phyloP scores from a whole-genome alignment of 495 filamentous ascomycete genomes.

The Cudoniella acicularis region DNA sequence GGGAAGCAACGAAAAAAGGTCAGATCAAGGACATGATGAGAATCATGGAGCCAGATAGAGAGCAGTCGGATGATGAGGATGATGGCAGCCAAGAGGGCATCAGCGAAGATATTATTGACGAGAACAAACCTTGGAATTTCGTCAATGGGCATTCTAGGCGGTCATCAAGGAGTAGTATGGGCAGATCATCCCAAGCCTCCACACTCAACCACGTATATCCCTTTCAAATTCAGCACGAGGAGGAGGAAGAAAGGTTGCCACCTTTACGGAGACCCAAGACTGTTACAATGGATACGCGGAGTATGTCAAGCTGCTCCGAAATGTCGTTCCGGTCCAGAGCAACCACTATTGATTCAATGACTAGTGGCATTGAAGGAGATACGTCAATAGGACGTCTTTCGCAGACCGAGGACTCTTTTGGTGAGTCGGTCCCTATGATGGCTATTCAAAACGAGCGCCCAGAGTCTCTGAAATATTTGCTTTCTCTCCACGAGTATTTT shows the following conservation, averaged over 20 bases:
- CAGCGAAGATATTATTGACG: conserved; percentile 32
- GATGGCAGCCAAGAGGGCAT: conserved; percentile 44
- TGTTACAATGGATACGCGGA: conserved; percentile 84
- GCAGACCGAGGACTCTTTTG: conserved; percentile 74
- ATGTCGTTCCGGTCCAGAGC: conserved; percentile 73
- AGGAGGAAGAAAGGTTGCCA: conserved; percentile 33
- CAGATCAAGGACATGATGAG: conserved; percentile 68
- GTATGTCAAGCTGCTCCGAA: conserved; percentile 80
- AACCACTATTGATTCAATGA: conserved; percentile 68
- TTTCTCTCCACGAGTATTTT: conserved; percentile 72
- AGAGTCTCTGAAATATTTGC: conserved; percentile 69
- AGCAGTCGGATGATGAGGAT: conserved; percentile 28
- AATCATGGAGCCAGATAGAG: conserved; percentile 65
- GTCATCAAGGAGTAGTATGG: conserved; percentile 41
- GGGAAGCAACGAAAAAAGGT: conserved; percentile 78
- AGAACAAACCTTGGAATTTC: conserved; percentile 32
- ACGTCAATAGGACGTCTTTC: conserved; percentile 77
- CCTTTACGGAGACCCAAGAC: conserved; percentile 60
- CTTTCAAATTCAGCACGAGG: conserved; percentile 58
- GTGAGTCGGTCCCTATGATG: conserved; percentile 95
- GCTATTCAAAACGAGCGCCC: conserved; percentile 74
- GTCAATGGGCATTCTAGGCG: conserved; percentile 41
- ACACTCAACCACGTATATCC: conserved; percentile 86
- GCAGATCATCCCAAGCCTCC: conserved; percentile 40
- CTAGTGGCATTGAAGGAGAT: conserved; percentile 76